Base-by-base conservation (phyloP, 768 basidiomycete species). In the Pisolithus microcarpus region DNA sequence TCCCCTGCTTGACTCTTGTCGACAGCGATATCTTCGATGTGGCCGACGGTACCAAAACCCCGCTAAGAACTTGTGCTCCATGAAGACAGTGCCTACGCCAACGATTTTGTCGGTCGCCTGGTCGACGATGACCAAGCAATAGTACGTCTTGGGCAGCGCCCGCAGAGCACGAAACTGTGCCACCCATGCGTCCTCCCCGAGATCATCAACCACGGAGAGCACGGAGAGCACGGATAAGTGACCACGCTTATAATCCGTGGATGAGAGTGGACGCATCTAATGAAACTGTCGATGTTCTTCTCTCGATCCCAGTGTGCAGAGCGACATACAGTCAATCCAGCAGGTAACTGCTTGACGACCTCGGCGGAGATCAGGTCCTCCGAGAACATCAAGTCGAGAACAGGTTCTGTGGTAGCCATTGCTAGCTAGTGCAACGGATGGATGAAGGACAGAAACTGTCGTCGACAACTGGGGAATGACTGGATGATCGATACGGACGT, bases 21-120 rank as follows among this genome's bases (percentile, higher is more conserved):
- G 18, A 99, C 94, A 3, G 91, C 94, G 55, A 99, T 96, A 65
- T 99, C 96, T 70, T 99, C 96, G 56, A 99, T 93, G 63, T 99
- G 96, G 0, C 94, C 96, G 13, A 92, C 89, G 56, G 77, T 76
- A 19, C 91, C 90, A n/a, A 90, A 72, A 1, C 79, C 82, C 38
- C 93, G 79, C 39, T n/a, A 93, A 72, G 76, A 98, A 97, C 73
- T 99, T 98, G 71, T 87, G 86, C 70, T 99, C 96, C 56, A 98
- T 68, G 63, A 98, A 81, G 49, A 96, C 73, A 7, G 82, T 78
- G 18, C 94, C 95, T 37, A 85, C 81, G 19, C 76, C 94, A 42
- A 94, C 85, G 63, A 99, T 84, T 57, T 73, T 71, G 72, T 96
- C 91, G 1, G 82, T 77, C 13, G 73, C 63, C 50, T 82, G 80